Conservation (phyloP, 139 green algal species). For the Picochlorum sp. region DNA sequence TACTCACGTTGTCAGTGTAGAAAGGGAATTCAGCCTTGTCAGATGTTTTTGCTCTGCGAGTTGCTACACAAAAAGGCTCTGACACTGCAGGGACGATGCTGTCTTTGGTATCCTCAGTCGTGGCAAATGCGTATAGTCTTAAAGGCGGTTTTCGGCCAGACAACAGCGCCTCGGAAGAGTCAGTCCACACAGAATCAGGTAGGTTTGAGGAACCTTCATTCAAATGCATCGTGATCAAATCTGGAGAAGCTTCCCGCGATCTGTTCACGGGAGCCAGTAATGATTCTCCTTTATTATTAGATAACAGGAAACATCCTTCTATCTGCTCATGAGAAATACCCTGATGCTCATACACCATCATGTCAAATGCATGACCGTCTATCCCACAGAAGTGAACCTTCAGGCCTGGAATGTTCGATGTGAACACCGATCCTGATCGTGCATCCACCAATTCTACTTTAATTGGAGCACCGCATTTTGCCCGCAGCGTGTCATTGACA, state of each 20-base stretch:
- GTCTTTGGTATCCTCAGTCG: conserved; percentile 1
- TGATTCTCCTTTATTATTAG: conserved; percentile 59
- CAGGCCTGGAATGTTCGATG: conserved; percentile 56
- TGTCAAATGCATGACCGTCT: conserved; percentile 74
- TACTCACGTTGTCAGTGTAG: conserved; percentile 75
- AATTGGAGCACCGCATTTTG: conserved; percentile 73
- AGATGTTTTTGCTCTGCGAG: conserved; percentile 59
- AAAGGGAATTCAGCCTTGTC: conserved; percentile 82
- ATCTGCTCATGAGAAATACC: conserved; percentile 53
- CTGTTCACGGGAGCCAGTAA: conserved; percentile 26
- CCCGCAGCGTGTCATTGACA: conserved; percentile 65
- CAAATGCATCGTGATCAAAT: conserved; percentile 28
- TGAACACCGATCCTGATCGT: conserved; percentile 49
- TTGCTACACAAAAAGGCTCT: conserved; percentile 79
- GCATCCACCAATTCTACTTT: conserved; percentile 76
- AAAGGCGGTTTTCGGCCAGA: conserved; percentile 82
- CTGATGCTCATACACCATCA: conserved; percentile 52
- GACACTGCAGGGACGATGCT: conserved; percentile 37
- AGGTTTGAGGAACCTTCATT: conserved; percentile 47
- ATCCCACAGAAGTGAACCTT: conserved; percentile 69
- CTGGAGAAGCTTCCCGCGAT: conserved; percentile 5
- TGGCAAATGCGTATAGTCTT: conserved; percentile 55
- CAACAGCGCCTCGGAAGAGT: conserved; percentile 79
- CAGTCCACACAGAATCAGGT: conserved; percentile 60
- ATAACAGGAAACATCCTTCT: conserved; percentile 57